A percentile compares a stretch with the other conserved stretches of the same genome.
Evolutionary conservation across 2,329 filamentous ascomycete species (phyloP).

Genomic region (Ciborinia camelliae): DNA sequence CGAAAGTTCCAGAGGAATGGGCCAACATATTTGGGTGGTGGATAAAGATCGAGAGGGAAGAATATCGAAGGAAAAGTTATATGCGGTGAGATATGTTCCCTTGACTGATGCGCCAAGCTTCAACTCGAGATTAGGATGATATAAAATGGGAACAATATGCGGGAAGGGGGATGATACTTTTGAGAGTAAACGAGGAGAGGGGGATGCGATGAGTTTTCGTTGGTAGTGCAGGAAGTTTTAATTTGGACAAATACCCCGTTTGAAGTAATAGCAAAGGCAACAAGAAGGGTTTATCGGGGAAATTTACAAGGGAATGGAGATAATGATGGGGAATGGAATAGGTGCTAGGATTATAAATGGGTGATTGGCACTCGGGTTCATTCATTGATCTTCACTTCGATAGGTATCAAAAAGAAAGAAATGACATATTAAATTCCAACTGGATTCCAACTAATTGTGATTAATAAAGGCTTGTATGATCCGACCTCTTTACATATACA

Average conservation of each 20-base stretch:
- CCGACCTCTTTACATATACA: no score
- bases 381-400: neutral
- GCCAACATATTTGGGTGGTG: slow-evolving; percentile 62
- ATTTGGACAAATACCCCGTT: neutral
- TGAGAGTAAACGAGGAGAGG: neutral
- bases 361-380: neutral
- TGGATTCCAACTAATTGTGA: no score
- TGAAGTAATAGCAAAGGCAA: neutral
- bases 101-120: slow-evolving; percentile 67
- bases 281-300: neutral
- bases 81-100: slow-evolving; percentile 74
- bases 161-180: neutral
- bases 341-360: neutral
- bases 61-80: slow-evolving; percentile 58
- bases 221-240: neutral
- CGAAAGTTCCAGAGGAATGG: slow-evolving; percentile 46
- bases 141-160: neutral
- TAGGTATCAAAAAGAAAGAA: no score
- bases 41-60: slow-evolving; percentile 66
- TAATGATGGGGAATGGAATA: neutral
- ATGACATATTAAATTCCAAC: no score
- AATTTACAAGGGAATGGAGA: neutral
- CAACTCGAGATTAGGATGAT: neutral
- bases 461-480: no score
- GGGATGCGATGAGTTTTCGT: neutral